phyloP scores from a whole-genome alignment of 371 early-diverging fungal genomes.

The Actinomortierella ambigua region DNA sequence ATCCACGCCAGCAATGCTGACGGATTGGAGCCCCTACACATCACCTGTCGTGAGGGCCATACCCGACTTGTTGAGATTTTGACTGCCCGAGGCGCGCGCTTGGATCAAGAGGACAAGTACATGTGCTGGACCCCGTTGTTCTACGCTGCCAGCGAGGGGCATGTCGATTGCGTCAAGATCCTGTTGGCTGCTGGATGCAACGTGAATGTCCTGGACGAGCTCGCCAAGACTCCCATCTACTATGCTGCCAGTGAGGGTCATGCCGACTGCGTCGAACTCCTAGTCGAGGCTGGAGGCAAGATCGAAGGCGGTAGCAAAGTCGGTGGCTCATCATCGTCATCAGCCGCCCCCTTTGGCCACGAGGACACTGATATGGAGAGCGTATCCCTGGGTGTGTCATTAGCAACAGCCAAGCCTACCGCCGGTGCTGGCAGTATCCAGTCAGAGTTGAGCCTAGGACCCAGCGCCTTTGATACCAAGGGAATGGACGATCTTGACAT shows the following conservation, averaged over 20 bases:
- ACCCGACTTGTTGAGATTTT: constrained; percentile 73
- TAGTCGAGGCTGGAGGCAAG: constrained; percentile 42
- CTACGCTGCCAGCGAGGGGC: constrained; percentile 93
- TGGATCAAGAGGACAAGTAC: constrained; percentile 86
- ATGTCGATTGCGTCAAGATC: constrained; percentile 78
- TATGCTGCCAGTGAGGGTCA: constrained; percentile 96
- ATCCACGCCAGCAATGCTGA: constrained; percentile 66
- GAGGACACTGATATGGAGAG: too few relatives aligned
- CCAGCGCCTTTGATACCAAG: background rate
- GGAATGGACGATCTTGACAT: constrained; percentile 32
- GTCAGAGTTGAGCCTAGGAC: background rate
- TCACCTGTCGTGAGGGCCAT: constrained; percentile 89
- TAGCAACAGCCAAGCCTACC: too few relatives aligned
- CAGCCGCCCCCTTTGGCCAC: background rate
- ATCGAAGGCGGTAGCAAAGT: constrained; percentile 17
- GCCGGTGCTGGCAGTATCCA: background rate
- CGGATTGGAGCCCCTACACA: constrained; percentile 86
- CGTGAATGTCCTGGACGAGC: constrained; percentile 82
- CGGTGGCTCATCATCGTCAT: background rate
- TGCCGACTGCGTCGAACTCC: constrained; percentile 62
- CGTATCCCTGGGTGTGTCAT: too few relatives aligned
- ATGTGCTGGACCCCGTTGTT: constrained; percentile 96
- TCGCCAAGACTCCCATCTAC: constrained; percentile 82
- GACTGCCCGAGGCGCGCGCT: constrained; percentile 72
- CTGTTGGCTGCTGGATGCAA: constrained; percentile 83